These are phyloP conservation scores for Malus asiatica DNA, from an alignment of 306 rosid genomes.

Conservation along the genomic window DNA sequence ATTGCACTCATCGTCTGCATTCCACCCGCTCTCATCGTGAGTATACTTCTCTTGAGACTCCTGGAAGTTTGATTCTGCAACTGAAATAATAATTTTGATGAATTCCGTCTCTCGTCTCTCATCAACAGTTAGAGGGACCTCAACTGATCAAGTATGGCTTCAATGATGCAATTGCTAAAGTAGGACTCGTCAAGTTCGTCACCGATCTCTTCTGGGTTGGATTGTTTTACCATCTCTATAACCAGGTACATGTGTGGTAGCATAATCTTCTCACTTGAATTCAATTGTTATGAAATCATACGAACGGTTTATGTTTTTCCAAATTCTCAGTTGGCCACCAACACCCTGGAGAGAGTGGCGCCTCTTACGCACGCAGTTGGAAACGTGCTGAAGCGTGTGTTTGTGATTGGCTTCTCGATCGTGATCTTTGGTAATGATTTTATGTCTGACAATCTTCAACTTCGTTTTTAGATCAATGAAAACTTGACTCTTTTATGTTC, in stretches of 20 bases:
- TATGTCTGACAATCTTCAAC: background rate
- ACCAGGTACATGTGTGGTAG: slow-evolving; percentile 47
- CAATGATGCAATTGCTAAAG: slow-evolving; percentile 78
- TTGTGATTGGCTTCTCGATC: slow-evolving; percentile 91
- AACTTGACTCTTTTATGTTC: background rate
- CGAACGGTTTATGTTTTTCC: background rate
- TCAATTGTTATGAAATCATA: background rate
- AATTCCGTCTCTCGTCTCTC: slow-evolving; percentile 5
- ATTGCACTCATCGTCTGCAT: slow-evolving; percentile 83
- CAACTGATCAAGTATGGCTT: slow-evolving; percentile 66
- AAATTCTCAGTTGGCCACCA: slow-evolving; percentile 66
- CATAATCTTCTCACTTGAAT: background rate
- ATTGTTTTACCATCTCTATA: slow-evolving; percentile 93
- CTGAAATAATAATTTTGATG: background rate
- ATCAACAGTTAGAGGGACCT: slow-evolving; percentile 73
- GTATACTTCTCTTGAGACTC: slow-evolving; percentile 21
- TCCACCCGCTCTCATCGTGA: slow-evolving; percentile 86
- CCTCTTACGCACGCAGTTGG: slow-evolving; percentile 99
- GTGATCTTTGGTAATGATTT: slow-evolving; percentile 54
- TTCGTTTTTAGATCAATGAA: background rate
- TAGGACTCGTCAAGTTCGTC: slow-evolving; percentile 72
- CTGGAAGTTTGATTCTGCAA: background rate
- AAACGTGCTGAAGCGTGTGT: slow-evolving; percentile 90
- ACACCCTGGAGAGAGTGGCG: slow-evolving; percentile 95
- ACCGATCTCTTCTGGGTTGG: slow-evolving; percentile 94